Conservation (phyloP, 192 early-diverging fungal genomes). For the Coemansia sp. region DNA sequence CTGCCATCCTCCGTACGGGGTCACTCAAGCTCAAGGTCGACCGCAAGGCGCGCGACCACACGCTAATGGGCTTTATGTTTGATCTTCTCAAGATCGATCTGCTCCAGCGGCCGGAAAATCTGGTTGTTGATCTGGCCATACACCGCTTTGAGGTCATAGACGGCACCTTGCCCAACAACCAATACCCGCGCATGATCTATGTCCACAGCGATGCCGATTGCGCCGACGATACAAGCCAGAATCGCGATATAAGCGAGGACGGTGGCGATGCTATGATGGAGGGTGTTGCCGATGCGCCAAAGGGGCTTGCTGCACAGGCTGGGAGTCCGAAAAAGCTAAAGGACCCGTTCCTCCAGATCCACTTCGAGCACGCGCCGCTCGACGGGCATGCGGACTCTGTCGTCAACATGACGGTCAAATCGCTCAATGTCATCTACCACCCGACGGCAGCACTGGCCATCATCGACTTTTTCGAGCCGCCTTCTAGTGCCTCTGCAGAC, state of each 20-base stretch:
- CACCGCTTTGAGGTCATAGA: slow-evolving; percentile 57
- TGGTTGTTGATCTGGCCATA: slow-evolving; percentile 52
- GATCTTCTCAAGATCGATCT: slow-evolving; percentile 47
- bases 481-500: slow-evolving; percentile 69
- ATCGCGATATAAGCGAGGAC: neutral
- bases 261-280: slow-evolving; percentile 12
- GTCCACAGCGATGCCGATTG: slow-evolving; percentile 41
- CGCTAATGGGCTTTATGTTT: slow-evolving; percentile 54
- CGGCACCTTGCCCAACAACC: slow-evolving; percentile 50
- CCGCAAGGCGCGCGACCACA: slow-evolving; percentile 45
- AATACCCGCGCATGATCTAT: slow-evolving; percentile 56
- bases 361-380: slow-evolving; percentile 87
- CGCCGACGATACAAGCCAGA: slow-evolving; percentile 1
- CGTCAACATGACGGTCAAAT: slow-evolving; percentile 80
- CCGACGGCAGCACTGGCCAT: slow-evolving; percentile 74
- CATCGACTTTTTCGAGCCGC: slow-evolving; percentile 81
- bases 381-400: slow-evolving; percentile 88
- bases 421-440: slow-evolving; percentile 90
- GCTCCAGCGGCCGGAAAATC: slow-evolving; percentile 45
- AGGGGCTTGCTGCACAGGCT: slow-evolving; percentile 17
- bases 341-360: slow-evolving; percentile 55
- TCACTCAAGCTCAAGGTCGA: slow-evolving; percentile 76
- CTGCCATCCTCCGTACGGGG: slow-evolving; percentile 72
- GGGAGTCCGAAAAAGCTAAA: slow-evolving; percentile 3
- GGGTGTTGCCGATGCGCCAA: slow-evolving; percentile 25